Evolutionary conservation across 768 basidiomycete species (phyloP).

Genomic region (Calocybe cyanea): DNA sequence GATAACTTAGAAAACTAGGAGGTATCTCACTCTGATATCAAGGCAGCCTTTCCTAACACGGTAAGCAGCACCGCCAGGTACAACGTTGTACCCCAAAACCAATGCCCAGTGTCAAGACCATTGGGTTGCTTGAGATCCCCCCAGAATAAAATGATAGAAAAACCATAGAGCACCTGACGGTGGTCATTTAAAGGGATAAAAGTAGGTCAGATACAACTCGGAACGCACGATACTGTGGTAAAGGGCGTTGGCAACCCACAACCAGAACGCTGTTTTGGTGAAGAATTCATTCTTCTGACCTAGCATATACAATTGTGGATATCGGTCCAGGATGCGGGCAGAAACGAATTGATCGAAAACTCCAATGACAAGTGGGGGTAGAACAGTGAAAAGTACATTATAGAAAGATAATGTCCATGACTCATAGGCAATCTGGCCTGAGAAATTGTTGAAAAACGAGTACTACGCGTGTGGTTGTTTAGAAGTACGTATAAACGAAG

Average conservation of each 20-base stretch:
- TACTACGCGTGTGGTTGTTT: slow-evolving; percentile 51
- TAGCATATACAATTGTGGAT: slow-evolving; percentile 92
- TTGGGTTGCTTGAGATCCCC: slow-evolving; percentile 80
- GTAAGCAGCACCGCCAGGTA: slow-evolving; percentile 92
- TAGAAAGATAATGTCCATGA: slow-evolving; percentile 98
- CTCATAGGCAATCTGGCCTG: slow-evolving; percentile 97
- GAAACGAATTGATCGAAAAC: slow-evolving; percentile 99
- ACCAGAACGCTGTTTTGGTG: slow-evolving; percentile 86
- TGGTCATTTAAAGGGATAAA: background rate
- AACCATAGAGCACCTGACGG: slow-evolving; percentile 74
- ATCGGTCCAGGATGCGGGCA: slow-evolving; percentile 92
- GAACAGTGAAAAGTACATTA: slow-evolving; percentile 93
- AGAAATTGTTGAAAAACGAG: slow-evolving; percentile 99
- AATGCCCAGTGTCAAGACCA: slow-evolving; percentile 88
- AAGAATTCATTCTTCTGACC: slow-evolving; percentile 96
- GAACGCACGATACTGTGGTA: slow-evolving; percentile 80
- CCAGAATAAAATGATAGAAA: slow-evolving; percentile 90
- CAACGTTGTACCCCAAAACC: slow-evolving; percentile 98
- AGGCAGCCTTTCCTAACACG: slow-evolving; percentile 93
- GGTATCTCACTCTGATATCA: slow-evolving; percentile 89
- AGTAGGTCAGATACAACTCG: background rate
- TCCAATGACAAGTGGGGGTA: slow-evolving; percentile 96
- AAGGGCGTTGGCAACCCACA: slow-evolving; percentile 85
- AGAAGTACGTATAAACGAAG: background rate
- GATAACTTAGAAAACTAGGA: background rate